Evolutionary conservation across 139 green algal species (phyloP), one percentile per base, ranked within the genome.

Genomic region (Chlamydomonas schloesseri): DNA sequence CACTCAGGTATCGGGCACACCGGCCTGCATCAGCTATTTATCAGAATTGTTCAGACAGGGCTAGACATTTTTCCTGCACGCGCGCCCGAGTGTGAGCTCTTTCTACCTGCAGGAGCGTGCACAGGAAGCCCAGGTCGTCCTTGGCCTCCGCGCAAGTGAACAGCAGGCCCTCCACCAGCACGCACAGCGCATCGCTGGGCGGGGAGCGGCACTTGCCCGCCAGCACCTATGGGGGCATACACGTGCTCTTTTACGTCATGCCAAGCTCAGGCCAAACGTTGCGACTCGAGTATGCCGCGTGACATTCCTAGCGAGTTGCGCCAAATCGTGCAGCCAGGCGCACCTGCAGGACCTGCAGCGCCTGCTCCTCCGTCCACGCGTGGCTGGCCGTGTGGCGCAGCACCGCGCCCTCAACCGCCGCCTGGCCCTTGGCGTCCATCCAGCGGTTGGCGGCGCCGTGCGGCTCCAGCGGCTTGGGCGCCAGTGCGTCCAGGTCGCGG

Each of bases 81-180:
- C n/a, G n/a, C n/a, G n/a, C n/a, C n/a, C n/a, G n/a, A n/a, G n/a
- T n/a, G n/a, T n/a, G n/a, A n/a, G n/a, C n/a, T n/a, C n/a, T n/a
- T n/a, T n/a, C n/a, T 36, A 80, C 81, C 81, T 78, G 69, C 69
- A 87, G 53, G 20, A 87, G 2, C 5, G 69, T 33, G 81, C 81
- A 87, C 24, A 87, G 34, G 36, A 87, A 37, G 6, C 18, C 26
- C 53, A 65, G 13, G 55, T 87, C 53, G 23, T 68, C 17, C 36
- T 57, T 26, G 13, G 34, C 81, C 26, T 74, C 81, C 23, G 18
- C 24, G 57, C 68, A 64, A 10, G 34, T 55, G 34, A 87, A 55
- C 69, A 87, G 53, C 34, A 87, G 28, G 26, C 69, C 69, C 29
- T 80, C 69, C 36, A 37, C 34, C 34, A 67, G 11, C 24, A 0